Evolutionary conservation across 2,329 filamentous ascomycete genomes (phyloP), one percentile per base, ranked within the genome.

Genomic region (Hypoxylon sp.): DNA sequence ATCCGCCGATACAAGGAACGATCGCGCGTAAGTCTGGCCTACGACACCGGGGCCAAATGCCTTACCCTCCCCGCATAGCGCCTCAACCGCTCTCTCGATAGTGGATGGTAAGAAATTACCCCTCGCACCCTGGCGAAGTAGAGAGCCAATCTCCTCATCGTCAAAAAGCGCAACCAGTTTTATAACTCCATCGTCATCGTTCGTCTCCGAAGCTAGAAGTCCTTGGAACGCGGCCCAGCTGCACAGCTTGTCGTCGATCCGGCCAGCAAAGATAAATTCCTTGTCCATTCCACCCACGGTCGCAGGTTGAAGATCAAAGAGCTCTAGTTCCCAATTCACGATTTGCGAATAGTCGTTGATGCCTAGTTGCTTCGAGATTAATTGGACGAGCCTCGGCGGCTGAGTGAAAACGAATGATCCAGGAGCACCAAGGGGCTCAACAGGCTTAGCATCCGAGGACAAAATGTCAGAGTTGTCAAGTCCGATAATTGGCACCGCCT

Each of bases 221-320:
- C 90, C 95, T 80, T 95, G 90, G 58, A 98, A 86, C 6, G 96
- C 95, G 6, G 94, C 90, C 90, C 94, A 98, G 33, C 93, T 97
- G 85, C 96, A 98, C 51, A 99, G 90, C 85, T 98, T 98, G 83
- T 99, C 96, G 79, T 99, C 96, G 73, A 98, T 96, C 60, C 96
- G 92, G 65, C 95, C 95, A 7, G 93, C 95, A 72, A 95, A 97
- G 81, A 99, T 97, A 79, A 99, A 91, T 75, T 98, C 95, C 79
- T 92, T 93, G 75, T 97, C 93, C 64, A 99, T 81, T 11, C 96
- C 96, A 72, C 93, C 91, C 17, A 94, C 87, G 44, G 91, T 90
- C 0, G 95, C 95, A 7, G 95, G 93, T 79, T 98, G 94, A 3
- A 89, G 88, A 81, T 98, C 96, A 78, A 92, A 99, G 33, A 99